phyloP scores from a whole-genome alignment of 345 rosid genomes.

The Melaleuca quinquenervia region DNA sequence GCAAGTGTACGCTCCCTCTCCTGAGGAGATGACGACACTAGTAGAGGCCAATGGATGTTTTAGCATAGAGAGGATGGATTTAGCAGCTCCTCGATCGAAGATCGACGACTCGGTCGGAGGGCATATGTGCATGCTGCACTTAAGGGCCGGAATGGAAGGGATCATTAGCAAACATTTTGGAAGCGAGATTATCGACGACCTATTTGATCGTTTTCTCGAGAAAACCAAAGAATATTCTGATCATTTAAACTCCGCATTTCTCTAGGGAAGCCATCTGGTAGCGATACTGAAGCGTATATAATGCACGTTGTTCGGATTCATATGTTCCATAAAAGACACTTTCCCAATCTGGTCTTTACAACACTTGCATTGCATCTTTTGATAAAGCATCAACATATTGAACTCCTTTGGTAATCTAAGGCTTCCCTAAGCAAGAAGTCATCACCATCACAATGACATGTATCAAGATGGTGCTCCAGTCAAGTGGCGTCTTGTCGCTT shows the following conservation, averaged over 20 bases:
- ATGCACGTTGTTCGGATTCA: background rate
- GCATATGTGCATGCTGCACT: background rate
- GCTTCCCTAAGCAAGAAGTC: background rate
- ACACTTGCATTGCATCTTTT: background rate
- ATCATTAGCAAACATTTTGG: slow-evolving; percentile 16
- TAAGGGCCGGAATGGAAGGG: slow-evolving; percentile 9
- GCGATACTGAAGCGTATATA: background rate
- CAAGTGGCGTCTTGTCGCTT: background rate
- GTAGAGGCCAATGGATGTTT: slow-evolving; percentile 13
- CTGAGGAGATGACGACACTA: slow-evolving; percentile 1
- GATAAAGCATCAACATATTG: background rate
- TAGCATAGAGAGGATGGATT: slow-evolving; percentile 9
- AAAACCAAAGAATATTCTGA: background rate
- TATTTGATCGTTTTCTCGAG: slow-evolving; percentile 2
- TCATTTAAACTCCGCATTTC: background rate
- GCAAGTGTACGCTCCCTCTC: slow-evolving; percentile 12
- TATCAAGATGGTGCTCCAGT: background rate
- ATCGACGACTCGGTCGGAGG: background rate
- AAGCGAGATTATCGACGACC: background rate
- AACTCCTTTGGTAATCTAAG: background rate
- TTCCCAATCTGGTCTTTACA: background rate
- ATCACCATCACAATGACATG: background rate
- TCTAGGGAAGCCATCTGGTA: background rate
- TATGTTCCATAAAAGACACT: background rate
- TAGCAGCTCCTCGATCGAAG: background rate